phyloP scores from a whole-genome alignment of 345 rosid species.

The Aegle marmelos region DNA sequence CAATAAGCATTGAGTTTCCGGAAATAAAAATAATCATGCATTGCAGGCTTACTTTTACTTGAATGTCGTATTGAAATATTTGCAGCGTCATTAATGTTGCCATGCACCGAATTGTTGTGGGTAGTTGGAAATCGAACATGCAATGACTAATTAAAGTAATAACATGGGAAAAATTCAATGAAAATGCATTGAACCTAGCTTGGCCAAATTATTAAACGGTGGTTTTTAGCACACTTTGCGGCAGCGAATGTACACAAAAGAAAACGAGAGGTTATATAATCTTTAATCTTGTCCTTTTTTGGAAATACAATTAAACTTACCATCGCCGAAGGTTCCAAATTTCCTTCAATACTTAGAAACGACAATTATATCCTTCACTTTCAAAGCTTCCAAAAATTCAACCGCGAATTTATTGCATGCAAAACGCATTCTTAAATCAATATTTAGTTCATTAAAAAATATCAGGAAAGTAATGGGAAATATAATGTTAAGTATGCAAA shows the following conservation, averaged over 20 bases:
- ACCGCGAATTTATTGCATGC: no score
- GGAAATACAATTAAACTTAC: not conserved
- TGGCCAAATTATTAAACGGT: not conserved
- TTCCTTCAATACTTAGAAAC: no score
- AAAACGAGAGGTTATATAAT: not conserved
- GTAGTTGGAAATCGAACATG: constrained; percentile 3
- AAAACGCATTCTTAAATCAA: no score
- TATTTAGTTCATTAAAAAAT: no score
- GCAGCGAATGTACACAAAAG: not conserved
- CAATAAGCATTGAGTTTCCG: not conserved
- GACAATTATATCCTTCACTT: no score
- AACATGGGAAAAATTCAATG: not conserved
- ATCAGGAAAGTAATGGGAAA: no score
- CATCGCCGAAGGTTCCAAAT: not conserved
- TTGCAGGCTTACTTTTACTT: not conserved
- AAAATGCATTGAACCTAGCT: constrained; percentile 19
- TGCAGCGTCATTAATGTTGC: not conserved
- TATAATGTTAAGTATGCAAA: no score
- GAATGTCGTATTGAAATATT: not conserved
- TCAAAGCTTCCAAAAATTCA: no score
- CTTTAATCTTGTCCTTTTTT: not conserved
- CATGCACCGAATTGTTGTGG: not conserved
- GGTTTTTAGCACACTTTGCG: not conserved
- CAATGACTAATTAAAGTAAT: not conserved
- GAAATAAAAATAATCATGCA: not conserved